These are phyloP conservation scores for Scutellaria baicalensis DNA, from an alignment of 257 asterid species.

Conservation along the genomic window DNA sequence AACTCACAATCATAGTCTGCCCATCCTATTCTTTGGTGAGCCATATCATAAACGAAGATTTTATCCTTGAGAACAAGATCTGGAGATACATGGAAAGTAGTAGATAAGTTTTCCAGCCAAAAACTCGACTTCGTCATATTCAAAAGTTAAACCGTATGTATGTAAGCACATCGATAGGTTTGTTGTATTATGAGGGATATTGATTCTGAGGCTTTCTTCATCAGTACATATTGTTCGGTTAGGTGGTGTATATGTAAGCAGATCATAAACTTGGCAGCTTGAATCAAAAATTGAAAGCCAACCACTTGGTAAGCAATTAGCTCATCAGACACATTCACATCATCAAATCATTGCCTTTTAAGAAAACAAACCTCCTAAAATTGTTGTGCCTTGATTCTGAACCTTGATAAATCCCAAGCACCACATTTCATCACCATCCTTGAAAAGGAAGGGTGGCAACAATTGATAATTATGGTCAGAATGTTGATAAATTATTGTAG, in stretches of 20 bases:
- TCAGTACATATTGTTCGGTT: neutral
- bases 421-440: constrained; percentile 86
- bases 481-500: neutral
- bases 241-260: neutral
- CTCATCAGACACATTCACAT: neutral
- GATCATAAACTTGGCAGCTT: neutral
- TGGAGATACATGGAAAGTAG: constrained; percentile 25
- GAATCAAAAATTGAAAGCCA: neutral
- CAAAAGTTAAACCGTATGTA: neutral
- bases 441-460: constrained; percentile 21
- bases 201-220: neutral
- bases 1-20: constrained; percentile 81
- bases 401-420: constrained; percentile 81
- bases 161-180: no score
- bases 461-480: neutral
- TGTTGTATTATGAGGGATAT: neutral
- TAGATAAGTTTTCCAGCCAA: neutral
- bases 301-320: neutral
- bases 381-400: constrained; percentile 53
- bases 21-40: constrained; percentile 81
- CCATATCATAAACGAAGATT: constrained; percentile 80
- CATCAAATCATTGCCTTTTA: neutral
- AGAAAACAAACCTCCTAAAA: constrained; percentile 72
- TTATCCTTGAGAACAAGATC: constrained; percentile 82
- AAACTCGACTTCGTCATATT: neutral